Evolutionary conservation across 495 filamentous ascomycete species (phyloP), one percentile per base, ranked within the genome.

Genomic region (Daldinia caldariorum): DNA sequence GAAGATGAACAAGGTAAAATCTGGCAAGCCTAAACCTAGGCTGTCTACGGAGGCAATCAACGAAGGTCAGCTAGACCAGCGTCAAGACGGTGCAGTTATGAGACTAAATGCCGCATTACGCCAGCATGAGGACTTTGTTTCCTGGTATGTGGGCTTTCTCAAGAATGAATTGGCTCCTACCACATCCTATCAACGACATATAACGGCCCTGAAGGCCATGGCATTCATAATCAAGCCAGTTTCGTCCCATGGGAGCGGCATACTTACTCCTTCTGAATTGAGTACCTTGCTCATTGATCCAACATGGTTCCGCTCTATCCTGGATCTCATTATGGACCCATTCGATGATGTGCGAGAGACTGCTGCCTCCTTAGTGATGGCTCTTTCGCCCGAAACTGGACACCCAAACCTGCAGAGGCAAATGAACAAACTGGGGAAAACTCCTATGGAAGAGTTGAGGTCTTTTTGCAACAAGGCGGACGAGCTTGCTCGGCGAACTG

Each of bases 321-420:
- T 93, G 4, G 93, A 97, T 76, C 86, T 95, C 9, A 71, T 97
- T 1, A 79, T 95, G 50, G 90, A 98, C 73, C 92, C 94, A 0
- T 99, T 94, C 72, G 95, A 99, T 66, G 95, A 99, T 80, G 91
- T 98, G 10, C 85, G 95, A 65, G 86, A 86, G 41, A 81, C 81
- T 1, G 86, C 95, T 6, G 77, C 88, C 0, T 79, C 80, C 6
- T 79, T 93, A 14, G 66, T 97, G 29, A 84, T 84, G 59, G 68
- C 79, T 29, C 63, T 79, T 20, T 74, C 72, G 43, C 74, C 64
- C 16, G 79, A 76, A 59, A 66, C 18, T 41, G n/a, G 69, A 12
- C 54, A 74, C 35, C 72, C 53, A 2, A 67, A 61, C 8, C 54
- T 77, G 53, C 66, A 59, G 16, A 34, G 47, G 45, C 41, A 79